Conservation (phyloP, 805 yeast species). For the Tetrapisispora arboricola region DNA sequence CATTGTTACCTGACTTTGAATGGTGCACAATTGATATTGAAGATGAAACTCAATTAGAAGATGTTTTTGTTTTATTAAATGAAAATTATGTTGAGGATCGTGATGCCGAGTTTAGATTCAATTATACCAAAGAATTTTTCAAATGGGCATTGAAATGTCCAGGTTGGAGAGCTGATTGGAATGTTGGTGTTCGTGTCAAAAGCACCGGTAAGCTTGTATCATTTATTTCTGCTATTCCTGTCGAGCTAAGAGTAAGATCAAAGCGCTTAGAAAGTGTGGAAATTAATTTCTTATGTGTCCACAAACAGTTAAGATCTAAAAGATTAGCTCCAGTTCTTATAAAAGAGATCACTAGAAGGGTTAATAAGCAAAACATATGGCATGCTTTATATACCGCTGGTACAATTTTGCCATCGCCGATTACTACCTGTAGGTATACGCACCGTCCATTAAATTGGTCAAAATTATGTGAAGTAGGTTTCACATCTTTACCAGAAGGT, state of each 20-base stretch:
- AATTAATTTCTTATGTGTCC: constrained; percentile 88
- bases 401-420: constrained; percentile 82
- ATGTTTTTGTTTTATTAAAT: constrained; percentile 68
- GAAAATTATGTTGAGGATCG: constrained; percentile 92
- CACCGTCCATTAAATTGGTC: constrained; percentile 94
- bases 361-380: constrained; percentile 78
- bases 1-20: constrained; percentile 70
- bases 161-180: constrained; percentile 85
- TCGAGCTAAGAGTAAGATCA: constrained; percentile 50
- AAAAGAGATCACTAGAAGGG: constrained; percentile 88
- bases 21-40: constrained; percentile 75
- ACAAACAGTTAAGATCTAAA: constrained; percentile 86
- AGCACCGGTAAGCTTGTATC: constrained; percentile 72
- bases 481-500: constrained; percentile 65
- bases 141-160: constrained; percentile 93
- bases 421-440: constrained; percentile 76
- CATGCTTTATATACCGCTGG: constrained; percentile 96
- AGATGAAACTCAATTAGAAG: constrained; percentile 48
- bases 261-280: constrained; percentile 59
- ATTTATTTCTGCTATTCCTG: constrained; percentile 86
- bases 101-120: constrained; percentile 86
- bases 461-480: constrained; percentile 82
- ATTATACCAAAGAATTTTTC: constrained; percentile 72
- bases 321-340: constrained; percentile 90
- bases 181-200: constrained; percentile 84